Conservation (phyloP, 108 stramenopile species). For the Fistulifera solaris region DNA sequence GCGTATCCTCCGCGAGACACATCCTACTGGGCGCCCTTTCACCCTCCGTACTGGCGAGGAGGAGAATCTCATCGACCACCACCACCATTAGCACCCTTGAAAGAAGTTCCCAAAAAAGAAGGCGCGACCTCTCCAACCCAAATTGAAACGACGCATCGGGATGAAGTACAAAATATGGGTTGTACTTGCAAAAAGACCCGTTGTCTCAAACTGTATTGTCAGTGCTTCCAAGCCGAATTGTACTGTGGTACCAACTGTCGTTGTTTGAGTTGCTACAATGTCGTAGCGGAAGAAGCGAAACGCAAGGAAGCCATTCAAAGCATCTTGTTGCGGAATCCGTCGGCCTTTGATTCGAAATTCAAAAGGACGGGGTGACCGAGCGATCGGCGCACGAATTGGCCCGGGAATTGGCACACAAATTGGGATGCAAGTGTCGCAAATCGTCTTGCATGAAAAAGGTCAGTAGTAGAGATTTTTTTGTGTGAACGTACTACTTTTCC, state of each 20-base stretch:
- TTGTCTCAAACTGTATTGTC: conserved; percentile 97
- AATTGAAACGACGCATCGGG: conserved; percentile 20
- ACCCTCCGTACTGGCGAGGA: background rate
- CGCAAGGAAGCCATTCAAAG: conserved; percentile 69
- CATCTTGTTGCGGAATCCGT: conserved; percentile 78
- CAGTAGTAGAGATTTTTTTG: conserved; percentile 13
- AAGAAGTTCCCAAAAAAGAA: too few species aligned
- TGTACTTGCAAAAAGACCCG: conserved; percentile 96
- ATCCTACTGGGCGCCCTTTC: too few species aligned
- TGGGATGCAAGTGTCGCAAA: conserved; percentile 95
- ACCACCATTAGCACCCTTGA: conserved; percentile 10
- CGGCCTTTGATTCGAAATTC: conserved; percentile 88
- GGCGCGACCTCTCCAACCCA: background rate
- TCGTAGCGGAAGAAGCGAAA: conserved; percentile 31
- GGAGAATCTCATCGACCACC: conserved; percentile 13
- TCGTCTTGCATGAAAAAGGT: conserved; percentile 86
- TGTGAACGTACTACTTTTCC: too few species aligned
- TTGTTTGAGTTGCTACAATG: conserved; percentile 70
- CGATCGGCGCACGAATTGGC: conserved; percentile 1
- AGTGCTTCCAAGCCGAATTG: conserved; percentile 84
- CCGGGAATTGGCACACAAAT: conserved; percentile 54
- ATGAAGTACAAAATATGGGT: conserved; percentile 30
- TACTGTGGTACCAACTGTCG: conserved; percentile 61
- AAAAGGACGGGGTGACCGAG: background rate
- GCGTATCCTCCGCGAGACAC: too few species aligned